These are phyloP conservation scores for Lablab purpureus DNA, from an alignment of 306 rosid species.

Conservation along the genomic window DNA sequence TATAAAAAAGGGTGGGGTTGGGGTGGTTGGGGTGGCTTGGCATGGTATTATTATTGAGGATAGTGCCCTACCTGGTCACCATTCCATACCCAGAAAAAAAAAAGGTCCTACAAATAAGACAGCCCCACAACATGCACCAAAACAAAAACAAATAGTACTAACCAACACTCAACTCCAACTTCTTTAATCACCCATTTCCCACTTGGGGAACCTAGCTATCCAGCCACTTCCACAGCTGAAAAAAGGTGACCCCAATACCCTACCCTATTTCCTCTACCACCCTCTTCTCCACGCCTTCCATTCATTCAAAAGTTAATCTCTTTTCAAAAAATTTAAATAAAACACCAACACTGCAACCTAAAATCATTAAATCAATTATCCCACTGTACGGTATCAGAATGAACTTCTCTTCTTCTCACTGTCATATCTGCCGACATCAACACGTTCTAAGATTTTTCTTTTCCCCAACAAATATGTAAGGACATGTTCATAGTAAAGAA, in stretches of 20 bases:
- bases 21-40: constrained; percentile 46
- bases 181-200: constrained; percentile 37
- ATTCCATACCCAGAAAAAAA: constrained; percentile 64
- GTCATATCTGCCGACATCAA: constrained; percentile 43
- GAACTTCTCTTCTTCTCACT: background rate
- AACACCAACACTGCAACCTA: background rate
- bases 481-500: constrained; percentile 3
- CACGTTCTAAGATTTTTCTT: background rate
- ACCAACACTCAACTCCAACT: constrained; percentile 41
- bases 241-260: background rate
- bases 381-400: background rate
- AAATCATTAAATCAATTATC: constrained; percentile 13
- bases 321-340: background rate
- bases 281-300: background rate
- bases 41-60: constrained; percentile 42
- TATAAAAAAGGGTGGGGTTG: background rate
- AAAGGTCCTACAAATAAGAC: constrained; percentile 42
- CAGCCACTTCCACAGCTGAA: constrained; percentile 32
- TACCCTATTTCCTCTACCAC: background rate
- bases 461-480: background rate
- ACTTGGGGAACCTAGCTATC: background rate
- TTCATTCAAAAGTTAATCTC: background rate
- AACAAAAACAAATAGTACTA: constrained; percentile 42
- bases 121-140: constrained; percentile 61
- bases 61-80: constrained; percentile 71